Evolutionary conservation across 2,329 filamentous ascomycete species (phyloP).

Genomic region (Colletotrichum tamarilloi): DNA sequence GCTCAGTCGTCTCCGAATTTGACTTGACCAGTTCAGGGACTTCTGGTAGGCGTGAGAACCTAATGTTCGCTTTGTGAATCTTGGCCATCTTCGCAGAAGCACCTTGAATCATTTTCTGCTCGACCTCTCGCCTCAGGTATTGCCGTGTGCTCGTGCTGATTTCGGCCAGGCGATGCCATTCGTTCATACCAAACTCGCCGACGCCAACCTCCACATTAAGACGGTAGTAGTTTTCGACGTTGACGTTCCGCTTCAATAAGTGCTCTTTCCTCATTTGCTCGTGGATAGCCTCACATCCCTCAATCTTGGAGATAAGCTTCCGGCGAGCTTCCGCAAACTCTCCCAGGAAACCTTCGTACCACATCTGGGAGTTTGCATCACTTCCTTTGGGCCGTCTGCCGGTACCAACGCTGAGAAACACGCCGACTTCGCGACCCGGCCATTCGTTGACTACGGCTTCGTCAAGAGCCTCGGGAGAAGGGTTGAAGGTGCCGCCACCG

Average conservation of each 20-base stretch:
- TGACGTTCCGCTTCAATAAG: slow-evolving; percentile 81
- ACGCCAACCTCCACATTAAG: slow-evolving; percentile 98
- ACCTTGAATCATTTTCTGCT: slow-evolving; percentile 81
- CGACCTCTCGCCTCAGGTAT: slow-evolving; percentile 79
- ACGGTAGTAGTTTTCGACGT: slow-evolving; percentile 90
- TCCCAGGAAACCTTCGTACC: slow-evolving; percentile 95
- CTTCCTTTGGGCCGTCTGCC: slow-evolving; percentile 78
- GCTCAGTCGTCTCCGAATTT: slow-evolving; percentile 53
- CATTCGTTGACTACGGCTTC: slow-evolving; percentile 94
- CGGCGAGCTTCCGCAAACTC: slow-evolving; percentile 92
- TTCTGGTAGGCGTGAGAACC: slow-evolving; percentile 65
- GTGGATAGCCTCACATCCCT: slow-evolving; percentile 93
- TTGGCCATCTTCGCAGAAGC: slow-evolving; percentile 85
- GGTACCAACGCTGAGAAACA: slow-evolving; percentile 94
- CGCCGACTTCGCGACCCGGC: slow-evolving; percentile 91
- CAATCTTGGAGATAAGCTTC: slow-evolving; percentile 89
- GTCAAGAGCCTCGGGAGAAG: slow-evolving; percentile 84
- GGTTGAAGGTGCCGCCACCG: slow-evolving; percentile 91
- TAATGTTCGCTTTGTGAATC: slow-evolving; percentile 80
- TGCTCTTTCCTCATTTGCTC: slow-evolving; percentile 85
- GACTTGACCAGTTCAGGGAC: slow-evolving; percentile 58
- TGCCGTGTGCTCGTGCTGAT: slow-evolving; percentile 92
- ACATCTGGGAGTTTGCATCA: slow-evolving; percentile 79
- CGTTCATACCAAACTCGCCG: slow-evolving; percentile 98
- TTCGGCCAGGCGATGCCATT: slow-evolving; percentile 93